Conservation (phyloP, 1,284 basidiomycete species). For the Leccinum subatratum region DNA sequence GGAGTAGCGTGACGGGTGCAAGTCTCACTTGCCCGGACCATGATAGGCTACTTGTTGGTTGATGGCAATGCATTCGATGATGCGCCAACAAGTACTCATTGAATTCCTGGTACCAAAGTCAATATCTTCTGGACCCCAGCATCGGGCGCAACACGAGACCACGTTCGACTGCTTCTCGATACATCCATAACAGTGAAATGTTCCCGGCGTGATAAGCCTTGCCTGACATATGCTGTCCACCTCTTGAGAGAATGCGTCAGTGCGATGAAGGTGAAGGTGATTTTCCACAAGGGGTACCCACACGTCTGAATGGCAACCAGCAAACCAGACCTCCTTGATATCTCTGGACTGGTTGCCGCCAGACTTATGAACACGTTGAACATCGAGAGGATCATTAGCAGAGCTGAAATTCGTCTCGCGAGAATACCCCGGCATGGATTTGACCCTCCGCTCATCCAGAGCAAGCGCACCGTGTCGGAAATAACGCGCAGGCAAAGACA, state of each 20-base stretch:
- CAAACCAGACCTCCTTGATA: too few relatives aligned
- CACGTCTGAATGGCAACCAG: conserved; percentile 27
- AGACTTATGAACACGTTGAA: background rate
- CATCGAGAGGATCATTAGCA: background rate
- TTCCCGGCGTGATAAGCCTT: conserved; percentile 14
- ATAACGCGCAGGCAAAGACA: conserved; percentile 24
- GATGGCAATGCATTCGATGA: conserved; percentile 19
- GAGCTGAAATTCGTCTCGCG: conserved; percentile 24
- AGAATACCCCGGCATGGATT: conserved; percentile 40
- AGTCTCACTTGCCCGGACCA: background rate
- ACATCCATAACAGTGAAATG: conserved; percentile 21
- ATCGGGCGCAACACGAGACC: conserved; percentile 16
- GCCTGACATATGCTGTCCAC: conserved; percentile 7
- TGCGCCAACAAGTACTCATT: conserved; percentile 12
- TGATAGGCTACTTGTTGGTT: background rate
- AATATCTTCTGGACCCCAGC: conserved; percentile 16
- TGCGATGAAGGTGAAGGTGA: background rate
- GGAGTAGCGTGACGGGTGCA: background rate
- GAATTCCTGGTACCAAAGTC: conserved; percentile 18
- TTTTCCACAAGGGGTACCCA: conserved; percentile 7
- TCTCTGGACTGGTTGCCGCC: too few relatives aligned
- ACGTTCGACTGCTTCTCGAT: conserved; percentile 12
- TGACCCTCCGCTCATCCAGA: conserved; percentile 39
- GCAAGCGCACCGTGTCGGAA: conserved; percentile 40
- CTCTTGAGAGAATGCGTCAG: conserved; percentile 6